A percentile compares a stretch with the other conserved stretches of the same genome.
phyloP scores from a whole-genome alignment of 2,329 filamentous ascomycete genomes.

The Penicillium capsulatum region DNA sequence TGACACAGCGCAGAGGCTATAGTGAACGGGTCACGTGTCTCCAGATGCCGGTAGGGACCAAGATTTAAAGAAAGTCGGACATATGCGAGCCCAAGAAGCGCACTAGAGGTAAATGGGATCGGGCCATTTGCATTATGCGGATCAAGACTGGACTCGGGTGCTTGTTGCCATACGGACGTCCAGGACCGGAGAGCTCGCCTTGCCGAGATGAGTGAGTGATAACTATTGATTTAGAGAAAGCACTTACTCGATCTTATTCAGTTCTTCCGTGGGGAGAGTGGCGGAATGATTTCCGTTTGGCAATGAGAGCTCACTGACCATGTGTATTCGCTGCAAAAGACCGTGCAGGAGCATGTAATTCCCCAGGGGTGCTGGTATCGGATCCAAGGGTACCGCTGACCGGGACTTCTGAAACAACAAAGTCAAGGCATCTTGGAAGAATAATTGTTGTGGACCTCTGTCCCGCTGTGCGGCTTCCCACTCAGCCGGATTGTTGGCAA shows the following conservation, averaged over 20 bases:
- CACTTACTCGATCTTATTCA: slow-evolving; percentile 35
- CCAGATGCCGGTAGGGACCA: slow-evolving; percentile 58
- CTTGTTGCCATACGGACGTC: slow-evolving; percentile 36
- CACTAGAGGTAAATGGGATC: slow-evolving; percentile 34
- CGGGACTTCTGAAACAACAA: slow-evolving; percentile 31
- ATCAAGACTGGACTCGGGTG: slow-evolving; percentile 34
- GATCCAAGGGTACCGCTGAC: slow-evolving; percentile 25
- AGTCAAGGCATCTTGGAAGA: slow-evolving; percentile 34
- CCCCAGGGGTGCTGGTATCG: slow-evolving; percentile 51
- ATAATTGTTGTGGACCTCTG: slow-evolving; percentile 27
- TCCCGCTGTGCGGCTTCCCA: slow-evolving; percentile 32
- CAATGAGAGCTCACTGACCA: slow-evolving; percentile 32
- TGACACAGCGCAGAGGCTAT: slow-evolving; percentile 60
- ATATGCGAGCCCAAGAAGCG: slow-evolving; percentile 31
- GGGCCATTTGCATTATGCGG: slow-evolving; percentile 33
- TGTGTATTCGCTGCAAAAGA: slow-evolving; percentile 62
- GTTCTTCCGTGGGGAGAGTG: slow-evolving; percentile 31
- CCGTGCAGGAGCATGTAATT: slow-evolving; percentile 70
- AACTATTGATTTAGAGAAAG: too few relatives aligned
- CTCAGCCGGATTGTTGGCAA: slow-evolving; percentile 27
- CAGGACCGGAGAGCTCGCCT: slow-evolving; percentile 35
- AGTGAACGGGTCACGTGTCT: slow-evolving; percentile 59
- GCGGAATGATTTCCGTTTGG: slow-evolving; percentile 30
- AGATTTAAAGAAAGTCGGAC: slow-evolving; percentile 45
- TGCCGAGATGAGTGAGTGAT: neutral